Base-by-base conservation (phyloP, 208 protist species). In the Balamuthia mandrillaris region DNA sequence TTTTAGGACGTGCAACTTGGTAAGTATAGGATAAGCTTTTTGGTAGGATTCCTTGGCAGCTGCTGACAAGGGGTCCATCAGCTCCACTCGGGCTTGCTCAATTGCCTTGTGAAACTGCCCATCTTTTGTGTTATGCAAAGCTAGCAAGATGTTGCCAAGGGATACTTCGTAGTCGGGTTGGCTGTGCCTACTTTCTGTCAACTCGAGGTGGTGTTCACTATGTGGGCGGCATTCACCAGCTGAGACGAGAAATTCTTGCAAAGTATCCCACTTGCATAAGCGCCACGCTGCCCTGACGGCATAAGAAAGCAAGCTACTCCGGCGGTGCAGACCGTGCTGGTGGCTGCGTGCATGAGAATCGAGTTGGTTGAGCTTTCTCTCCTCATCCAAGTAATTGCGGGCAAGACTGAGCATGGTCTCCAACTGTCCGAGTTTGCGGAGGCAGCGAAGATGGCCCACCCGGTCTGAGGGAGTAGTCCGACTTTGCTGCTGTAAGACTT, bases 1-100 rank as follows among this genome's bases (percentile, higher is more conserved):
- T 16, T 49, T 7, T 10, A 96, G 81, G 39, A 94, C 92, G 60
- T 97, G 95, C 5, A 94, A 54, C 56, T 93, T 68, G 9, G 94
- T 24, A 0, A 97, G 3, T 39, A 88, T 81, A 0, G 88, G 87
- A 78, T 97, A 96, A 7, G 82, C 75, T 9, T 79, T 58, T 47
- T 88, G 33, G 83, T 95, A 96, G 16, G 84, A 82, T 74, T 95
- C 92, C 51, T 90, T 90, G 31, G 52, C 65, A 18, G 91, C 89
- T n/a, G 92, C 90, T 21, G 88, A 70, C 5, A 96, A 66, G 3
- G 70, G 60, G 39, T 33, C 33, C 47, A 92, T 37, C 29, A 94
- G n/a, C 24, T 54, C 58, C 16, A 65, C 60, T 14, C 61, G 45
- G 9, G 60, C 54, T 47, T 16, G 35, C 10, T 45, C 24, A 35